Percentiles rank a stretch among this genome's conserved stretches.
Evolutionary conservation across 1,284 basidiomycete genomes (phyloP).

Genomic region (Ceratobasidium sp.): DNA sequence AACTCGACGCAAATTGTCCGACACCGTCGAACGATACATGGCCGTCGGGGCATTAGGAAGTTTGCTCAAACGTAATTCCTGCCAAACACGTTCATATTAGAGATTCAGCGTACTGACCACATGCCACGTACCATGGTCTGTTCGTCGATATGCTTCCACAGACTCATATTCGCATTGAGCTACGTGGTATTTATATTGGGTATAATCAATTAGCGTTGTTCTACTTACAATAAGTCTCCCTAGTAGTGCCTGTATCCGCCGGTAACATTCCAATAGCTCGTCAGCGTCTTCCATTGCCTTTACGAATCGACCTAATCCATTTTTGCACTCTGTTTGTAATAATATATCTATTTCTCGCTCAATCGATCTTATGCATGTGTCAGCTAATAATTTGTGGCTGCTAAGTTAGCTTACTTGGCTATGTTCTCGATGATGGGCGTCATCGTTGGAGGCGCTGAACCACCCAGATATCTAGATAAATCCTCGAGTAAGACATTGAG

Average conservation of each 20-base stretch:
- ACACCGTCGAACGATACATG: not conserved
- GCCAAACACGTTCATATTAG: not conserved
- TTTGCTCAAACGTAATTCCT: not conserved
- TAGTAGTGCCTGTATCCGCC: not conserved
- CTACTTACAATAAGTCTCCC: constrained; percentile 1
- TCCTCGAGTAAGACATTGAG: not conserved
- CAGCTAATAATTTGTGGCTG: no score
- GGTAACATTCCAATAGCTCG: constrained; percentile 12
- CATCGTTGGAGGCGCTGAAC: not conserved
- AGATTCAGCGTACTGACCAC: not conserved
- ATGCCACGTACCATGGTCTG: not conserved
- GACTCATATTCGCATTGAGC: constrained; percentile 22
- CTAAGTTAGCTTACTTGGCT: not conserved
- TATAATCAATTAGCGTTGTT: not conserved
- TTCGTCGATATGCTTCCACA: constrained; percentile 1
- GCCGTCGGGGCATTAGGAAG: not conserved
- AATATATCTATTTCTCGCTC: not conserved
- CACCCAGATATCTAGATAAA: not conserved
- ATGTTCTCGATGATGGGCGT: not conserved
- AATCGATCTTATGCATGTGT: not conserved
- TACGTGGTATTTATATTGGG: not conserved
- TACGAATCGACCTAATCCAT: not conserved
- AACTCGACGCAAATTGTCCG: not conserved
- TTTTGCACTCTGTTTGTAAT: not conserved
- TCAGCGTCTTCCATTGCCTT: constrained; percentile 17